These are phyloP conservation scores for Acanthamoeba castellanii DNA, from an alignment of 208 protist genomes.

Conservation along the genomic window DNA sequence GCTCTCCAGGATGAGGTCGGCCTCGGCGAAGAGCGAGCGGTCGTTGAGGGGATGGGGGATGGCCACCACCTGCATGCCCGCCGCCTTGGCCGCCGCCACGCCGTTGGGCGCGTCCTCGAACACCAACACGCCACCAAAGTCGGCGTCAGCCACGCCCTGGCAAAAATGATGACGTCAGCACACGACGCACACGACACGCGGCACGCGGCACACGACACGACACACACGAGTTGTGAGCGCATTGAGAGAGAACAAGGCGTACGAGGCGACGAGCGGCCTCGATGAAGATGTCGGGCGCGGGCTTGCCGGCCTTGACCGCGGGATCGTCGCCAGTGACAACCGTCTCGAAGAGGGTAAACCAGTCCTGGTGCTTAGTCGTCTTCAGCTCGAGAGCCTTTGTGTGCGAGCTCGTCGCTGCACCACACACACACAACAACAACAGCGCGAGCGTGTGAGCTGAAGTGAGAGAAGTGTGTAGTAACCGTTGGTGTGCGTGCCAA, in stretches of 20 bases:
- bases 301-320: slow-evolving; percentile 77
- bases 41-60: slow-evolving; percentile 20
- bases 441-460: background rate
- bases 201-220: too few species aligned
- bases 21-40: background rate
- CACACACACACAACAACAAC: background rate
- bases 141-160: background rate
- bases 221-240: background rate
- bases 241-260: background rate
- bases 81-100: background rate
- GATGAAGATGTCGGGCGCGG: slow-evolving; percentile 83
- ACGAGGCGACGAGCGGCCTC: slow-evolving; percentile 69
- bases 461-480: background rate
- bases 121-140: slow-evolving; percentile 2
- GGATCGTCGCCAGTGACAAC: slow-evolving; percentile 76
- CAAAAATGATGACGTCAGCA: background rate
- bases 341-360: slow-evolving; percentile 59
- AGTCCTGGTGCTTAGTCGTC: slow-evolving; percentile 72
- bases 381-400: slow-evolving; percentile 54
- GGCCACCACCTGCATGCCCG: slow-evolving; percentile 11
- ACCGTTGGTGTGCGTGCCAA: background rate
- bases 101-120: slow-evolving; percentile 30
- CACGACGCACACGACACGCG: too few species aligned
- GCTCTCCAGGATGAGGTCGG: slow-evolving; percentile 45
- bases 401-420: background rate